Conservation (phyloP, 441 rosid species). For the Populus hybrid region DNA sequence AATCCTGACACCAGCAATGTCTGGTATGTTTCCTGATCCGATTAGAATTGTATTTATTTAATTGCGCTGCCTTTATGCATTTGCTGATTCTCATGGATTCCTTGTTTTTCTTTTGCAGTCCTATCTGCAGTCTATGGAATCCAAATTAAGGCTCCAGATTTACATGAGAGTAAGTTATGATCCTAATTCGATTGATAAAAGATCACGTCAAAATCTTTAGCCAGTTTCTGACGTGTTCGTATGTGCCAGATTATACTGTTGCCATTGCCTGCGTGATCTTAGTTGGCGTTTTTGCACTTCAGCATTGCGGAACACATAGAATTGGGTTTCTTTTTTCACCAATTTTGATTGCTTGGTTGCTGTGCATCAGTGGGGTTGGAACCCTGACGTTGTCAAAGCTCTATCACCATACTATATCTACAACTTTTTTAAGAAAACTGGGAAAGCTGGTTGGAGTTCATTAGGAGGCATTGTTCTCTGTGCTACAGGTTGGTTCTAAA, state of each 20-base stretch:
- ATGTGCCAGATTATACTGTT: conserved; percentile 17
- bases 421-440: conserved; percentile 26
- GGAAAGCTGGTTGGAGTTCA: conserved; percentile 29
- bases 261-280: conserved; percentile 27
- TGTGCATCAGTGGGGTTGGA: conserved; percentile 29
- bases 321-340: conserved; percentile 42
- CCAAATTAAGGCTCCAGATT: conserved; percentile 21
- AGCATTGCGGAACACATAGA: conserved; percentile 36
- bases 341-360: conserved; percentile 31
- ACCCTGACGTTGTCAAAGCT: conserved; percentile 28
- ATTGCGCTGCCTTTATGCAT: neutral
- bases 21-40: conserved; percentile 22
- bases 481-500: no score
- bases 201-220: neutral
- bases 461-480: no score
- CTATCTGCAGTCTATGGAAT: conserved; percentile 31
- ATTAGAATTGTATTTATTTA: neutral
- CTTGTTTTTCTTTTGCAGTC: conserved; percentile 20
- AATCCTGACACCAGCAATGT: conserved; percentile 37
- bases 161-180: conserved; percentile 27
- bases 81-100: neutral
- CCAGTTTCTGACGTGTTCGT: neutral
- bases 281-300: conserved; percentile 37
- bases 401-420: conserved; percentile 30
- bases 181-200: neutral